Evolutionary conservation across 768 basidiomycete genomes (phyloP).

Genomic region (Gloeophyllum trabeum): DNA sequence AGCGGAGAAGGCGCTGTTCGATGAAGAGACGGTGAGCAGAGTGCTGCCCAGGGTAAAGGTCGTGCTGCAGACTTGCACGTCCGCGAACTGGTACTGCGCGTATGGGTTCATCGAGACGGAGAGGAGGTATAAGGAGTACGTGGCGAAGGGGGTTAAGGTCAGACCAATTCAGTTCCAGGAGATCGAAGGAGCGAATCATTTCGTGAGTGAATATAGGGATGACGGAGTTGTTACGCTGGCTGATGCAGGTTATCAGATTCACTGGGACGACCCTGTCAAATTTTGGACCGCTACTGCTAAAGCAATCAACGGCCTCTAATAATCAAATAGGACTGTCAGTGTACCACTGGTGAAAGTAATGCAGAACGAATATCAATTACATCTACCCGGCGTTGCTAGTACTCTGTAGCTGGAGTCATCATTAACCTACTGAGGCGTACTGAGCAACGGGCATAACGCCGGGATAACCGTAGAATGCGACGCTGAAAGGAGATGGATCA

Average conservation of each 20-base stretch:
- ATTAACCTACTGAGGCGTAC: too few relatives aligned
- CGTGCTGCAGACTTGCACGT: constrained; percentile 11
- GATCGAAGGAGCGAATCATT: constrained; percentile 21
- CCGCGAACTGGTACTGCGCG: constrained; percentile 14
- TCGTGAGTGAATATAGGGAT: constrained; percentile 15
- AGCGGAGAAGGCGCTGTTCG: constrained; percentile 12
- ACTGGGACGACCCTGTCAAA: constrained; percentile 3
- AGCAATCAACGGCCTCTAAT: background rate
- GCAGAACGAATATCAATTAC: too few relatives aligned
- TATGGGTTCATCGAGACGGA: constrained; percentile 14
- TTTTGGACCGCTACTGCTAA: constrained; percentile 1
- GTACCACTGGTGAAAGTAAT: too few relatives aligned
- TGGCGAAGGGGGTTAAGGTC: constrained; percentile 9
- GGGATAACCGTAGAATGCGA: too few relatives aligned
- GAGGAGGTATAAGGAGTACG: constrained; percentile 11
- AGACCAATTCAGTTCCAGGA: constrained; percentile 14
- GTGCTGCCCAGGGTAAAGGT: constrained; percentile 15
- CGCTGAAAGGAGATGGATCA: too few relatives aligned
- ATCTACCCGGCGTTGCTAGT: too few relatives aligned
- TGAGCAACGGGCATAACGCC: too few relatives aligned
- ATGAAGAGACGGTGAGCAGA: constrained; percentile 3
- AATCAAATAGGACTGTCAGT: too few relatives aligned
- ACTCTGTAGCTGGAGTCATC: too few relatives aligned
- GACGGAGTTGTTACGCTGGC: background rate
- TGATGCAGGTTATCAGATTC: background rate